A percentile compares a stretch with the other conserved stretches of the same genome.
These are phyloP conservation scores for Aspergillus fumigatus DNA, from an alignment of 2,329 filamentous ascomycete species.

Conservation along the genomic window DNA sequence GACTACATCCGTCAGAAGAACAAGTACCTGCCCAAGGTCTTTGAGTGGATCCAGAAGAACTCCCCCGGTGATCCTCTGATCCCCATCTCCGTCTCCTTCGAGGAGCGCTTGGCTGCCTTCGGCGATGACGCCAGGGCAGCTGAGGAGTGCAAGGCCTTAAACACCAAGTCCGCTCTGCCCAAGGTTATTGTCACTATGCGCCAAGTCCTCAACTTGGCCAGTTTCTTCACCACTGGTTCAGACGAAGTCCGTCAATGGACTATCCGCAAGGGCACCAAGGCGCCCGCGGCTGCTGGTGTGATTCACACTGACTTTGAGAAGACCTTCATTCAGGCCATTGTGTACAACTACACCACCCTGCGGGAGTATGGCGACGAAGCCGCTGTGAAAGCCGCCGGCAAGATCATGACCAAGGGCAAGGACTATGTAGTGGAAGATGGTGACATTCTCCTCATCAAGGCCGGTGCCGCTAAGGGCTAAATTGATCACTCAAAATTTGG, in stretches of 20 bases:
- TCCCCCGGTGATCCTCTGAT: conserved; percentile 85
- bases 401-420: conserved; percentile 98
- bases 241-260: conserved; percentile 99
- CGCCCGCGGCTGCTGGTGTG: conserved; percentile 94
- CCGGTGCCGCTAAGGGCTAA: conserved; percentile 47
- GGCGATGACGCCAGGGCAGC: conserved; percentile 69
- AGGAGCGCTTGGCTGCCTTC: conserved; percentile 83
- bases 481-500: conserved; percentile 6
- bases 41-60: conserved; percentile 92
- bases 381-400: conserved; percentile 86
- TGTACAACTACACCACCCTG: conserved; percentile 80
- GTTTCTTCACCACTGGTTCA: conserved; percentile 94
- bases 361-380: conserved; percentile 86
- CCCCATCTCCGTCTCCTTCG: conserved; percentile 85
- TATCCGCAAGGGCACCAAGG: conserved; percentile 90
- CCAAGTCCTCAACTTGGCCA: conserved; percentile 80
- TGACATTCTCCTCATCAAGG: conserved; percentile 77
- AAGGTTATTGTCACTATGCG: conserved; percentile 94
- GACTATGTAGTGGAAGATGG: conserved; percentile 65
- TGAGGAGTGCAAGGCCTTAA: conserved; percentile 85
- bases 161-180: conserved; percentile 81
- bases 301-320: conserved; percentile 98
- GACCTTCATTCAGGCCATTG: conserved; percentile 95
- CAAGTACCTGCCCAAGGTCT: conserved; percentile 92
- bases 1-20: conserved; percentile 99